These are phyloP conservation scores for Yueomyces sinensis DNA, from an alignment of 805 yeast species.

Conservation along the genomic window DNA sequence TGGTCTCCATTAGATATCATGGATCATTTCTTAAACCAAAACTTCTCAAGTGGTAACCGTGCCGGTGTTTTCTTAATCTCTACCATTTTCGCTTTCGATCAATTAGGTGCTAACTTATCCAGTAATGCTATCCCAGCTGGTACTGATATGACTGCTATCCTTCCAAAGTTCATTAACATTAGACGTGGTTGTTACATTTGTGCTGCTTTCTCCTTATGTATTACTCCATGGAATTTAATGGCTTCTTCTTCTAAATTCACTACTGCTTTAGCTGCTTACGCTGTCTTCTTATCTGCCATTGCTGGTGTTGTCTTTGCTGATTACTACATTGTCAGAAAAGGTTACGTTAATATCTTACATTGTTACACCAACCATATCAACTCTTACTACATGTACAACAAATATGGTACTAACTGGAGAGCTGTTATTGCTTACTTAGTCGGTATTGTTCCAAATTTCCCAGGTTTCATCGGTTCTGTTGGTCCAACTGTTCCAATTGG, in stretches of 20 bases:
- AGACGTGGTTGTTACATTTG: constrained; percentile 74
- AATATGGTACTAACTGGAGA: constrained; percentile 67
- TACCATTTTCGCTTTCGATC: constrained; percentile 59
- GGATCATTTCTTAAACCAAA: constrained; percentile 43
- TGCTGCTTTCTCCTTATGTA: constrained; percentile 54
- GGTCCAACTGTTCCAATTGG: constrained; percentile 69
- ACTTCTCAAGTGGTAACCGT: constrained; percentile 43
- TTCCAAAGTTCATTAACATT: constrained; percentile 54
- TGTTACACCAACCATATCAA: constrained; percentile 39
- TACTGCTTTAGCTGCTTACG: constrained; percentile 66
- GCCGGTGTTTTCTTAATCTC: constrained; percentile 73
- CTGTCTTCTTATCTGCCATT: constrained; percentile 71
- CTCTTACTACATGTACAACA: constrained; percentile 45
- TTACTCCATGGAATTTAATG: constrained; percentile 77
- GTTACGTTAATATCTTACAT: constrained; percentile 49
- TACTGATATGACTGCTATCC: constrained; percentile 54
- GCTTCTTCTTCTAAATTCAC: constrained; percentile 61
- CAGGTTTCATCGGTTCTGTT: constrained; percentile 78
- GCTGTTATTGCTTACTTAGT: constrained; percentile 68
- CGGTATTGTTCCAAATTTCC: constrained; percentile 74
- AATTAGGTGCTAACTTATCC: constrained; percentile 65
- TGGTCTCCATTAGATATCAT: constrained; percentile 83
- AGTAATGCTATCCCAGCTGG: constrained; percentile 63
- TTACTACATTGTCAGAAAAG: constrained; percentile 62
- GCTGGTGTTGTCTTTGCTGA: constrained; percentile 67